phyloP scores from a whole-genome alignment of 73 alveolate species.

The Strombidium stylifer region DNA sequence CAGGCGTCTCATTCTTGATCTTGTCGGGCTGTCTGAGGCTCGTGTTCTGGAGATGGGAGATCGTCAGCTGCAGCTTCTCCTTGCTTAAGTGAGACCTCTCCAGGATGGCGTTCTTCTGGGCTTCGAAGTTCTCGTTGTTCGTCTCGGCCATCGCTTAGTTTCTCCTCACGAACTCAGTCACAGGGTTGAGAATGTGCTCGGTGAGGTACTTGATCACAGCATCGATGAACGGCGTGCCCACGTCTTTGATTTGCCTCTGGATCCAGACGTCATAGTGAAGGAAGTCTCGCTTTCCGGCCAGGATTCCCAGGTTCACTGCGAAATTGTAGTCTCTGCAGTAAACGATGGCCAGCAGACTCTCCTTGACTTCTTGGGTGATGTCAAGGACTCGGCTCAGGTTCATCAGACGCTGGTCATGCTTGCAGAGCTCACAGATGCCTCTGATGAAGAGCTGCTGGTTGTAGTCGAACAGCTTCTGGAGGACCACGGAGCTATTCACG shows the following conservation, averaged over 20 bases:
- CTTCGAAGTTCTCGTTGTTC: slow-evolving; percentile 5
- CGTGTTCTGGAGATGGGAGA: slow-evolving; percentile 68
- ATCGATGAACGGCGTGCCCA: slow-evolving; percentile 88
- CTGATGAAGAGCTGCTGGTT: slow-evolving; percentile 80
- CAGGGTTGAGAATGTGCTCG: slow-evolving; percentile 78
- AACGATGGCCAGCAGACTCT: slow-evolving; percentile 85
- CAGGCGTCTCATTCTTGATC: slow-evolving; percentile 65
- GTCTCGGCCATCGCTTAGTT: not conserved
- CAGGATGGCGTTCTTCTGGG: slow-evolving; percentile 14
- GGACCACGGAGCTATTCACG: slow-evolving; percentile 76
- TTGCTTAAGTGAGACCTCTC: slow-evolving; percentile 89
- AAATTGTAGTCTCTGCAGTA: slow-evolving; percentile 88
- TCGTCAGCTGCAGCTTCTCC: slow-evolving; percentile 85
- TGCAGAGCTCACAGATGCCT: slow-evolving; percentile 82
- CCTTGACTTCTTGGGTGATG: slow-evolving; percentile 87
- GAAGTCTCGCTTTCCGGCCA: slow-evolving; percentile 97
- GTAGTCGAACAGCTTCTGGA: slow-evolving; percentile 79
- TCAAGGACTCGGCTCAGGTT: slow-evolving; percentile 82
- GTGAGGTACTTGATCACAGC: slow-evolving; percentile 87
- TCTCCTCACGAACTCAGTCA: slow-evolving; percentile 1
- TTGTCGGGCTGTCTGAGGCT: slow-evolving; percentile 58
- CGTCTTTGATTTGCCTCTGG: slow-evolving; percentile 71
- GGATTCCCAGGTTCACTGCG: slow-evolving; percentile 91
- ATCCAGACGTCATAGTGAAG: slow-evolving; percentile 96
- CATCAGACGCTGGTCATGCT: slow-evolving; percentile 78